phyloP scores from a whole-genome alignment of 2,329 filamentous ascomycete genomes.

The Aspergillus tanneri region DNA sequence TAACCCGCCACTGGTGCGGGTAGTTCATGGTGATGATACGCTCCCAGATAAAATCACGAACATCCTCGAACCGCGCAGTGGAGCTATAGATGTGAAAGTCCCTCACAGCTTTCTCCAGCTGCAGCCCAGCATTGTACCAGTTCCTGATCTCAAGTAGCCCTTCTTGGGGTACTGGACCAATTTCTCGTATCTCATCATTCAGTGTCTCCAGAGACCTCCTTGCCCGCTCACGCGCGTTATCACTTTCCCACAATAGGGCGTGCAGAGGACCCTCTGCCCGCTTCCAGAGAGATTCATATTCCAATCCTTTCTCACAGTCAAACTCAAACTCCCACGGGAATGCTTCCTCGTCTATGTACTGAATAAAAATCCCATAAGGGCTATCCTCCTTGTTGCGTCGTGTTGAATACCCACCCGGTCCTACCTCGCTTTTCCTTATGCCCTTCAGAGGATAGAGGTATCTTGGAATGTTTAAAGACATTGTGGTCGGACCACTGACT shows the following conservation, averaged over 20 bases:
- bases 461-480: neutral
- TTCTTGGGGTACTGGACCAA: too few relatives aligned
- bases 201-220: too few relatives aligned
- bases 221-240: too few relatives aligned
- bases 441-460: neutral
- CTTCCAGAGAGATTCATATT: neutral
- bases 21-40: slow-evolving; percentile 10
- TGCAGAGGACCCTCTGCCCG: slow-evolving; percentile 5
- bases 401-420: slow-evolving; percentile 2
- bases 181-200: too few relatives aligned
- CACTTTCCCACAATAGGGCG: too few relatives aligned
- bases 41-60: slow-evolving; percentile 14
- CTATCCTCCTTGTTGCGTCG: slow-evolving; percentile 2
- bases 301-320: too few relatives aligned
- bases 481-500: neutral
- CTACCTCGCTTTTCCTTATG: neutral
- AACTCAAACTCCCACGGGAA: too few relatives aligned
- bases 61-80: slow-evolving; percentile 10
- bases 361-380: slow-evolving; percentile 8
- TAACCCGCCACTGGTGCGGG: slow-evolving; percentile 4
- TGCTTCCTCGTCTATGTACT: slow-evolving; percentile 1
- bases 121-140: too few relatives aligned
- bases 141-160: too few relatives aligned
- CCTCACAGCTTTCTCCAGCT: too few relatives aligned
- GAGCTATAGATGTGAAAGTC: slow-evolving; percentile 4